Conservation (phyloP, 805 yeast genomes). For the Schizosaccharomyces lindneri region DNA sequence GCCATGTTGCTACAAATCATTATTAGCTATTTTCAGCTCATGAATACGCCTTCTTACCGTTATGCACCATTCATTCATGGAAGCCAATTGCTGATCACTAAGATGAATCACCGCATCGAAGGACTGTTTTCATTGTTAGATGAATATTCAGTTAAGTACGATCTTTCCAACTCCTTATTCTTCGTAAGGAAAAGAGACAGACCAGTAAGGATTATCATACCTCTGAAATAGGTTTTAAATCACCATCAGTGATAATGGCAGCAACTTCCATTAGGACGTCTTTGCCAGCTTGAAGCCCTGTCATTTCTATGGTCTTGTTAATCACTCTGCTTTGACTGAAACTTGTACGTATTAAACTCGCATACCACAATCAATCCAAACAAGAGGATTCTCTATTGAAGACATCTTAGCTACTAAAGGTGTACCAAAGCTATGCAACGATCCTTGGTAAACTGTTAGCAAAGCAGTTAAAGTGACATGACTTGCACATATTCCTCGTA, state of each 20-base stretch:
- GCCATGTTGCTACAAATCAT: not conserved
- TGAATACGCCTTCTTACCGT: not conserved
- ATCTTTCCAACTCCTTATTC: too few relatives aligned
- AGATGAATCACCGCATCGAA: conserved; percentile 64
- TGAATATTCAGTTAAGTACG: too few relatives aligned
- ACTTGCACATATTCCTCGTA: too few relatives aligned
- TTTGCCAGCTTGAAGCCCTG: conserved; percentile 58
- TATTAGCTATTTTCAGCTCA: not conserved
- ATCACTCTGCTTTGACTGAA: not conserved
- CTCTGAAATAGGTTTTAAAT: conserved; percentile 10
- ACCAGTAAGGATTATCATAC: not conserved
- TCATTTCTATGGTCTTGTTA: conserved; percentile 27
- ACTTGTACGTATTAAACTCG: not conserved
- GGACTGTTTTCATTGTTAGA: conserved; percentile 8
- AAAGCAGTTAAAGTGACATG: too few relatives aligned
- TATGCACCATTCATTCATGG: conserved; percentile 71
- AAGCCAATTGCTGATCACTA: conserved; percentile 32
- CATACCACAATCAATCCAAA: conserved; percentile 2
- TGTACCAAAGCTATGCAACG: too few relatives aligned
- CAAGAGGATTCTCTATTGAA: not conserved
- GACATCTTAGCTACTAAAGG: not conserved
- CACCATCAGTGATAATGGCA: conserved; percentile 68
- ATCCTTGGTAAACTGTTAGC: too few relatives aligned
- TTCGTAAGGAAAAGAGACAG: too few relatives aligned
- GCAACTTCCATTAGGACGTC: conserved; percentile 82